phyloP scores from a whole-genome alignment of 78 protist genomes.

The Dictyostelium citrinum region DNA sequence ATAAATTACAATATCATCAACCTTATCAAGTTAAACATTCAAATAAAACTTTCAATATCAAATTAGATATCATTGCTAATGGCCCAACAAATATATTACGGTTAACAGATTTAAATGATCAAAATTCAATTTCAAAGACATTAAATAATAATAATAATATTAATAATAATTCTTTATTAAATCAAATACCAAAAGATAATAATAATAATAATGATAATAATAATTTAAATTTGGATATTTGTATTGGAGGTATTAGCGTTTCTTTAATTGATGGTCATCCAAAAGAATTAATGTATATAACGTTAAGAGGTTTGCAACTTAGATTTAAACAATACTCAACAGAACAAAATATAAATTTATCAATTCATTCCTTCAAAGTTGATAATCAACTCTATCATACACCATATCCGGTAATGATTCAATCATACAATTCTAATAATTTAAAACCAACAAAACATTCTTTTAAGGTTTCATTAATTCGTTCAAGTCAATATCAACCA shows the following conservation, averaged over 20 bases:
- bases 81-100: conserved; percentile 62
- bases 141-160: neutral
- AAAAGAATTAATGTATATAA: conserved; percentile 26
- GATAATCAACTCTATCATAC: conserved; percentile 65
- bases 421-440: conserved; percentile 1
- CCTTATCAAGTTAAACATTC: neutral
- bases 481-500: conserved; percentile 38
- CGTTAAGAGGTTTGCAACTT: conserved; percentile 5
- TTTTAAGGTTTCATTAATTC: conserved; percentile 1
- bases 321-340: neutral
- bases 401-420: conserved; percentile 31
- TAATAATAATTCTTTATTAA: neutral
- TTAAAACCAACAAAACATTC: neutral
- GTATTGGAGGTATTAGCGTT: conserved; percentile 7
- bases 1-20: conserved; percentile 27
- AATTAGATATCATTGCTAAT: conserved; percentile 32
- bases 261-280: conserved; percentile 53
- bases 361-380: conserved; percentile 31
- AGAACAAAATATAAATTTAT: conserved; percentile 47
- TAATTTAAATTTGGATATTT: neutral
- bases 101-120: conserved; percentile 24
- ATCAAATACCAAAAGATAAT: neutral
- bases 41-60: neutral
- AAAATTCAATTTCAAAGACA: neutral
- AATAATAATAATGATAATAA: neutral